phyloP scores from a whole-genome alignment of 2,329 filamentous ascomycete species.

The Colletotrichum lentis region DNA sequence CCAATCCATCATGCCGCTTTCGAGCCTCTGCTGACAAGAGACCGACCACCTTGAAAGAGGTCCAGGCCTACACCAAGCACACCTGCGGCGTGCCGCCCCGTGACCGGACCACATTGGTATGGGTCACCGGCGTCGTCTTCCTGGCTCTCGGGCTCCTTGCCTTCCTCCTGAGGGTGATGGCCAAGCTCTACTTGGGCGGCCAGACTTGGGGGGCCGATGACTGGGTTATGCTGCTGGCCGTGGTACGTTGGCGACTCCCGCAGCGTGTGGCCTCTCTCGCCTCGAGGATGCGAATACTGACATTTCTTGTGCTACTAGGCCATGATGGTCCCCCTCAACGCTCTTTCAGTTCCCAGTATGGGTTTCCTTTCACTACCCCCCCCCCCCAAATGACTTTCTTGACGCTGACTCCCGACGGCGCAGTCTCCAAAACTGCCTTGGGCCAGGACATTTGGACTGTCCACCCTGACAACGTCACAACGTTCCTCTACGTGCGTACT shows the following conservation, averaged over 20 bases:
- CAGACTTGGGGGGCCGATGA: slow-evolving; percentile 51
- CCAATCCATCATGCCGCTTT: neutral
- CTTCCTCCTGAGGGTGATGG: slow-evolving; percentile 44
- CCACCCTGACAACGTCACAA: slow-evolving; percentile 41
- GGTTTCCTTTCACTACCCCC: neutral
- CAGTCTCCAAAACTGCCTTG: slow-evolving; percentile 44
- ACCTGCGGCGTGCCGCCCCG: slow-evolving; percentile 42
- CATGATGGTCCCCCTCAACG: slow-evolving; percentile 32
- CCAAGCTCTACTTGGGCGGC: slow-evolving; percentile 42
- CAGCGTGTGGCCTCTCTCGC: too few species aligned
- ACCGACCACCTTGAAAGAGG: neutral
- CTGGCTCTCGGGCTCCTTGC: slow-evolving; percentile 43
- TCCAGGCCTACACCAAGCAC: slow-evolving; percentile 41
- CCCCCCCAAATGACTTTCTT: fast-evolving
- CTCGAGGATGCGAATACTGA: slow-evolving; percentile 21
- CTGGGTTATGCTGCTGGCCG: slow-evolving; percentile 49
- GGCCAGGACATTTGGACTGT: slow-evolving; percentile 52
- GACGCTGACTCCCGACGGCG: slow-evolving; percentile 38
- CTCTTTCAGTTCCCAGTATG: slow-evolving; percentile 24
- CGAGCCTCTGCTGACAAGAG: neutral
- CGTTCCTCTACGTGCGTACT: slow-evolving; percentile 45
- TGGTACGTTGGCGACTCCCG: slow-evolving; percentile 41
- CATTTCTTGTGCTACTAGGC: neutral
- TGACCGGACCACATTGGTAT: slow-evolving; percentile 43
- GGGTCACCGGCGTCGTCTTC: slow-evolving; percentile 43